Percentiles rank a stretch among this genome's conserved stretches.
These are phyloP conservation scores for Amanita muscaria DNA, from an alignment of 768 basidiomycete species.

Conservation along the genomic window DNA sequence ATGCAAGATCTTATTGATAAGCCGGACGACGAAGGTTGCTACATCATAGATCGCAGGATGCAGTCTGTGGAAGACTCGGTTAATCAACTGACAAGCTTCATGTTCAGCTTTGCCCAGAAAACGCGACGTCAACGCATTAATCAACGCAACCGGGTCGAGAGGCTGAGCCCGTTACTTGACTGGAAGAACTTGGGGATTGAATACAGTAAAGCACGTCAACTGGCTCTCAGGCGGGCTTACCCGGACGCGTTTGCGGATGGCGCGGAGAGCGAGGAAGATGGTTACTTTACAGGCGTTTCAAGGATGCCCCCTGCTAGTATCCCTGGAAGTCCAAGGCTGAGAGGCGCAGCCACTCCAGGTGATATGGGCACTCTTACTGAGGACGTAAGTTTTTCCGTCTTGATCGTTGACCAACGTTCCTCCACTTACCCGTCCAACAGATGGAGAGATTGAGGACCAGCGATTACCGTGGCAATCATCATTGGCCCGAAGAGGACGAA, in stretches of 20 bases:
- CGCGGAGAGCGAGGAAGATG: slow-evolving; percentile 36
- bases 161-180: slow-evolving; percentile 86
- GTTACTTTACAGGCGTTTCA: slow-evolving; percentile 55
- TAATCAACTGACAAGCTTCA: slow-evolving; percentile 65
- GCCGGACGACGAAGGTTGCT: slow-evolving; percentile 91
- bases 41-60: slow-evolving; percentile 89
- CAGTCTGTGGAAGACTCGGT: slow-evolving; percentile 90
- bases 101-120: slow-evolving; percentile 72
- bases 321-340: slow-evolving; percentile 82
- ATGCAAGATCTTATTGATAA: slow-evolving; percentile 97
- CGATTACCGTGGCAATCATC: slow-evolving; percentile 70
- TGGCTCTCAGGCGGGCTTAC: slow-evolving; percentile 88
- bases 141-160: slow-evolving; percentile 95
- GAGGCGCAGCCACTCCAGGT: slow-evolving; percentile 85
- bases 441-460: slow-evolving; percentile 86
- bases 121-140: slow-evolving; percentile 96
- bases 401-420: neutral
- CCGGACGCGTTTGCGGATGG: slow-evolving; percentile 93
- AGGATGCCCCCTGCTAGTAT: slow-evolving; percentile 64
- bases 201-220: slow-evolving; percentile 90
- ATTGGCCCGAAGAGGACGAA: slow-evolving; percentile 70
- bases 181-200: slow-evolving; percentile 99
- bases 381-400: slow-evolving; percentile 40
- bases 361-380: slow-evolving; percentile 88
- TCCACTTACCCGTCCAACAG: slow-evolving; percentile 20